Evolutionary conservation across 345 rosid genomes (phyloP).

Genomic region (Laguncularia racemosa): DNA sequence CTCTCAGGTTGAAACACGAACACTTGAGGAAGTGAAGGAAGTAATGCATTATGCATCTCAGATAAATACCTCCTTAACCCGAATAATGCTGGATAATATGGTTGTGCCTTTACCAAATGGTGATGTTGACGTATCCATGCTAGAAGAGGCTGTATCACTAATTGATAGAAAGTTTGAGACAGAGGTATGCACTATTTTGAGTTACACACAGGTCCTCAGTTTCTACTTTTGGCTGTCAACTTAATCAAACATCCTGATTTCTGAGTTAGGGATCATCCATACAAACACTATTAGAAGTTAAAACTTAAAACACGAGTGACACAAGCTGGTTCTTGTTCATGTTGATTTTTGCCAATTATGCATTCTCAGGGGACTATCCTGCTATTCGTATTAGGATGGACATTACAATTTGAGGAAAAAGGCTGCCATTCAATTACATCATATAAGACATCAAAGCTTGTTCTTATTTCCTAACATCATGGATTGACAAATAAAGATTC

Average conservation of each 20-base stretch:
- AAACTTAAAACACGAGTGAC: too few species aligned
- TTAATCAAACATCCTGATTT: not conserved
- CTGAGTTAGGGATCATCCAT: not conserved
- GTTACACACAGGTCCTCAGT: not conserved
- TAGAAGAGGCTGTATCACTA: conserved; percentile 61
- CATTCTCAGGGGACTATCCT: too few species aligned
- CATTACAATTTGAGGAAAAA: too few species aligned
- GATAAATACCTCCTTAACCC: conserved; percentile 48
- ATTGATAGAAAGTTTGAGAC: conserved; percentile 73
- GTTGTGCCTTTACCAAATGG: conserved; percentile 78
- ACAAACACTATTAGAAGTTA: too few species aligned
- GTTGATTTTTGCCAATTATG: too few species aligned
- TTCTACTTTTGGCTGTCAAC: not conserved
- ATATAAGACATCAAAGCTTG: too few species aligned
- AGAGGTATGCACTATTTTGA: conserved; percentile 38
- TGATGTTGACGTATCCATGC: conserved; percentile 83
- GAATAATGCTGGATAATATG: conserved; percentile 98
- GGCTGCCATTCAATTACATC: too few species aligned
- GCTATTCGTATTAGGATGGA: too few species aligned
- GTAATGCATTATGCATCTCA: conserved; percentile 53
- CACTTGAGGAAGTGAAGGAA: conserved; percentile 76
- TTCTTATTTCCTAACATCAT: too few species aligned
- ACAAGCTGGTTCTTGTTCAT: too few species aligned
- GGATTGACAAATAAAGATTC: too few species aligned
- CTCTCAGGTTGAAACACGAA: conserved; percentile 77